Evolutionary conservation across 1,284 basidiomycete species (phyloP), one percentile per base, ranked within the genome.

Genomic region (Moniliophthora roreri): DNA sequence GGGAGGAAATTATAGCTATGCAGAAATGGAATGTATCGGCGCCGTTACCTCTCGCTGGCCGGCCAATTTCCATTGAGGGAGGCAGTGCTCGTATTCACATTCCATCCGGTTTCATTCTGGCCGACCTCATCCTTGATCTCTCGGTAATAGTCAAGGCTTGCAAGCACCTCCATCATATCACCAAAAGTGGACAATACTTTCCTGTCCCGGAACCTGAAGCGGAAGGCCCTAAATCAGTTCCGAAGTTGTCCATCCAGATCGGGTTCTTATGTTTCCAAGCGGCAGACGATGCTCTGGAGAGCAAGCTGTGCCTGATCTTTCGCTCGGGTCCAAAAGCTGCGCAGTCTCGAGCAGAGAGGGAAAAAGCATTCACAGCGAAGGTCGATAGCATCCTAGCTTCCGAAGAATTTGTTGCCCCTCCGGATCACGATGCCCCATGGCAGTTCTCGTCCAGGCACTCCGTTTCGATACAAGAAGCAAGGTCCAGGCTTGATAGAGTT

Each of bases 261-360:
- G 75, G 81, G 21, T 75, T 74, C 45, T 59, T 93, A 40, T 81
- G 80, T 62, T 67, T 94, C 4, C 95, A 98, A 68, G 88, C 87
- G n/a, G 82, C 86, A 21, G 96, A 99, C 66, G 91, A 96, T 64
- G 82, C 87, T 0, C 83, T 98, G 52, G 96, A 99, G 70, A 83
- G 84, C 21, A 83, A 79, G 57, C 70, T 98, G 32, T 90, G 86
- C 47, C 75, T 91, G 11, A 90, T 94, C 35, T 93, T 85, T 80
- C 80, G 84, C 52, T 82, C 86, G 32, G 95, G 94, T 0, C 71
- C 82, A 36, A 82, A 86, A 45, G 95, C 95, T 55, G 86, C 89
- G 48, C 79, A 78, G 50, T 78, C 83, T n/a, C 79, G 95, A 20
- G 69, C 87, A 50, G 88, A 88, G 52, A 80, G 94, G 1, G 90